Conservation (phyloP, 768 basidiomycete genomes). For the Rhodotorula toruloides region DNA sequence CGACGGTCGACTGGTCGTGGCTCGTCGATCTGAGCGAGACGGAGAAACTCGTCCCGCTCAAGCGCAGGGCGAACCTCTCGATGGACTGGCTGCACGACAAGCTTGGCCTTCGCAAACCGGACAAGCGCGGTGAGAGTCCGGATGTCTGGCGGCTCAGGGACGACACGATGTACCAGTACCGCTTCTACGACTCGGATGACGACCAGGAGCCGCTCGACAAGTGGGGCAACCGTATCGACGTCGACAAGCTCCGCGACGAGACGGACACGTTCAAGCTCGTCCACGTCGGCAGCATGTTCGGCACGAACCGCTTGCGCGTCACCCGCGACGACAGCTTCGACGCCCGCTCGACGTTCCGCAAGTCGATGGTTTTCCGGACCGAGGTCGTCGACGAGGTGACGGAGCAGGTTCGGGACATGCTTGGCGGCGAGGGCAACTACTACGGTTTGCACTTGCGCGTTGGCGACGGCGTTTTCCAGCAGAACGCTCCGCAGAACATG, state of each 20-base stretch:
- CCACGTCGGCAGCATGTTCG: conserved; percentile 70
- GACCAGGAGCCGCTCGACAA: conserved; percentile 41
- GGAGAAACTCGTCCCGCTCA: conserved; percentile 44
- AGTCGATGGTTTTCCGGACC: conserved; percentile 59
- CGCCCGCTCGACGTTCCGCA: conserved; percentile 54
- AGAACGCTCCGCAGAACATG: conserved; percentile 50
- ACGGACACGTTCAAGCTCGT: conserved; percentile 54
- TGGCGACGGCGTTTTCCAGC: conserved; percentile 62
- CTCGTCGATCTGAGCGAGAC: conserved; percentile 55
- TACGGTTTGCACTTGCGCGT: conserved; percentile 64
- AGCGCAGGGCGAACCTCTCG: conserved; percentile 55
- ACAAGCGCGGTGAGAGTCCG: conserved; percentile 24
- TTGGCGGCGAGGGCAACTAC: conserved; percentile 53
- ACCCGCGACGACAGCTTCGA: conserved; percentile 49
- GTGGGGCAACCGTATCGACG: conserved; percentile 41
- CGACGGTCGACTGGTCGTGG: conserved; percentile 65
- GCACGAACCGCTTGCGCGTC: conserved; percentile 63
- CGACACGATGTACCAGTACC: conserved; percentile 58
- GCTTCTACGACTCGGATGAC: conserved; percentile 54
- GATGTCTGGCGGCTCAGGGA: conserved; percentile 58
- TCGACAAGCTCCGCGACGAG: conserved; percentile 50
- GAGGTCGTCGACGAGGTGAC: conserved; percentile 52
- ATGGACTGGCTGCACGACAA: conserved; percentile 52
- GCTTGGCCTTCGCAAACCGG: conserved; percentile 42
- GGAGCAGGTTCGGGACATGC: conserved; percentile 49